Evolutionary conservation across 163 green algal species (phyloP), one percentile per base, ranked within the genome.

Genomic region (Chlorella variabilis): DNA sequence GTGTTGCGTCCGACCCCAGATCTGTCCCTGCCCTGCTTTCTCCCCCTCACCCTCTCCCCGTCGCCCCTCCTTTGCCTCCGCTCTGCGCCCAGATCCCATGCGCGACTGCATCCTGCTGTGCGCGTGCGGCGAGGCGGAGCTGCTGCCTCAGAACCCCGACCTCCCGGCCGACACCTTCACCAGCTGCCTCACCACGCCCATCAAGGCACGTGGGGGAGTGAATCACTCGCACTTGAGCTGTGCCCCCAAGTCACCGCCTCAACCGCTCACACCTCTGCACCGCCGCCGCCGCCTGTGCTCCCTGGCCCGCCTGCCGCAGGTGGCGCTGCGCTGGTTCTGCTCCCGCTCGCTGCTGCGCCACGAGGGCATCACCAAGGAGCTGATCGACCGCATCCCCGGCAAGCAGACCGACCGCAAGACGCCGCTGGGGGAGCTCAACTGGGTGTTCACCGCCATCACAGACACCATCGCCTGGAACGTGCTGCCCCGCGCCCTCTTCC

Each of bases 391-490:
- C 51, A 97, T 98, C 13, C 96, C 96, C 0, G 96, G 96, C 38
- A 94, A 94, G 86, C 93, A 97, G 85, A 98, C 95, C 3, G 95
- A 99, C 90, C 91, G 97, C 77, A 99, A 99, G 87, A 99, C 96
- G 34, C 95, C 96, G 4, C 88, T 99, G 68, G 97, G 97, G 3
- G 97, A 99, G 91, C 95, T 99, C 33, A 99, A 99, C 89, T 99
- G 97, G 97, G 98, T 99, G 68, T 99, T 99, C 93, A 99, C 97
- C 0, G 97, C 97, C 80, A 98, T 99, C 89, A 99, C 97, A 2
- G 97, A 99, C 91, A 99, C 97, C 63, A 99, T 99, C 65, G 97
- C 97, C 0, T 99, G 97, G 97, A 99, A 99, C 86, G 93, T 95
- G 79, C 91, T 99, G 56, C 97, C 97, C 9, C 88, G 95, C 17